Conservation (phyloP, 148 eudicot genomes). For the Vaccinium myrtillus region DNA sequence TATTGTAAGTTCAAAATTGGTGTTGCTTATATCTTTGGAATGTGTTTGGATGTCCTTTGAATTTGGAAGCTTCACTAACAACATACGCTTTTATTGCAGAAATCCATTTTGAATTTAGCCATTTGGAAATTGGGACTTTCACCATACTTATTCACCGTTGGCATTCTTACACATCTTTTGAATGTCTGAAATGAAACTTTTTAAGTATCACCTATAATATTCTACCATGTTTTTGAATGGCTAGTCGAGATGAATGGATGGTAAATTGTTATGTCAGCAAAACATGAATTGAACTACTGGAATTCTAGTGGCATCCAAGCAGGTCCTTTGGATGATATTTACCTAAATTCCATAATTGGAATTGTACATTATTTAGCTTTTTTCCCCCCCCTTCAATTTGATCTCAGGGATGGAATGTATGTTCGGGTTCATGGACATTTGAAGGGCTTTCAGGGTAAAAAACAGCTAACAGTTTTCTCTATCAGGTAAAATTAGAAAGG, state of each 20-base stretch:
- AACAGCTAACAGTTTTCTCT: slow-evolving; percentile 57
- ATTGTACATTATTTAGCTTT: background rate
- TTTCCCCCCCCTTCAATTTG: background rate
- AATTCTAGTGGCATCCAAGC: background rate
- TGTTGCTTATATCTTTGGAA: background rate
- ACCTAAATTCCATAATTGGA: slow-evolving; percentile 11
- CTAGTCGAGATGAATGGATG: background rate
- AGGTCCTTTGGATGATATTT: background rate
- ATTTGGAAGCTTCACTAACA: background rate
- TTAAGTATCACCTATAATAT: background rate
- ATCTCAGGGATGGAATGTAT: slow-evolving; percentile 70
- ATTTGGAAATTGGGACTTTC: background rate
- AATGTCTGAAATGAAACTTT: background rate
- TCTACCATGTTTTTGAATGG: background rate
- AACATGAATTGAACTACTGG: background rate
- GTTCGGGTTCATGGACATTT: slow-evolving; percentile 77
- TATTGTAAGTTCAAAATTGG: slow-evolving; percentile 43
- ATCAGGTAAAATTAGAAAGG: slow-evolving; percentile 52
- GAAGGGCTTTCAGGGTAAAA: slow-evolving; percentile 82
- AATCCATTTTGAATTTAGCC: background rate
- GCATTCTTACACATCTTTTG: background rate
- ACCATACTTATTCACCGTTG: background rate
- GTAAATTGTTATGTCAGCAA: background rate
- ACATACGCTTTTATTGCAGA: background rate
- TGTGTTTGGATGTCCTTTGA: slow-evolving; percentile 1